A percentile compares a stretch with the other conserved stretches of the same genome.
Conservation (phyloP, 306 rosid genomes). For the Prunus mira region DNA sequence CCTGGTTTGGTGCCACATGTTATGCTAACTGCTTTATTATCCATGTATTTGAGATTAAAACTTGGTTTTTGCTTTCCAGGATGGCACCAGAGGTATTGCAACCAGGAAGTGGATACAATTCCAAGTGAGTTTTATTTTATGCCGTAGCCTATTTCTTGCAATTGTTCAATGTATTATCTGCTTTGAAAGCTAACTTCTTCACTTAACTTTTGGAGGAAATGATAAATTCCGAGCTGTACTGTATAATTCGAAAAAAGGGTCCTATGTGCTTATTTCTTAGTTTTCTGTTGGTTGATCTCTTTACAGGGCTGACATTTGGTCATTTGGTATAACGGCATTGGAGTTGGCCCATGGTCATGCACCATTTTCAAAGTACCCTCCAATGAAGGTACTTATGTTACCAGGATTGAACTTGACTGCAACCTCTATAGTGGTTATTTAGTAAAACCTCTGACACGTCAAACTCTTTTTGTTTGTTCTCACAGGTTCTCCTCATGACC, state of each 20-base stretch:
- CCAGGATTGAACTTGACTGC: not conserved
- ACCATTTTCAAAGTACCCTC: slow-evolving; percentile 57
- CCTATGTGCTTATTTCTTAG: not conserved
- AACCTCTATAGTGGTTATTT: not conserved
- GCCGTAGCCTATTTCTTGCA: not conserved
- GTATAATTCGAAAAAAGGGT: not conserved
- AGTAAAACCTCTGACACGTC: not conserved
- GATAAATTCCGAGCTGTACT: not conserved
- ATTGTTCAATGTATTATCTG: slow-evolving; percentile 2
- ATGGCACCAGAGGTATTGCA: slow-evolving; percentile 99
- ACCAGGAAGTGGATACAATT: slow-evolving; percentile 97
- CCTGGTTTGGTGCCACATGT: not conserved
- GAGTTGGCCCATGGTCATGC: slow-evolving; percentile 67
- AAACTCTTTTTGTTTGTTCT: slow-evolving; percentile 17
- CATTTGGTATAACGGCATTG: slow-evolving; percentile 56
- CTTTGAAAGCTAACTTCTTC: not conserved
- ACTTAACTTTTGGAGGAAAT: not conserved
- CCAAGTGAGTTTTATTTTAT: slow-evolving; percentile 60
- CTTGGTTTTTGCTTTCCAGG: slow-evolving; percentile 43
- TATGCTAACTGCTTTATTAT: slow-evolving; percentile 8
- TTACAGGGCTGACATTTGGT: slow-evolving; percentile 70
- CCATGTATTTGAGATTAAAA: slow-evolving; percentile 3
- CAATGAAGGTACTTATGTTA: slow-evolving; percentile 42
- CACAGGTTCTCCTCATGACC: slow-evolving; percentile 94
- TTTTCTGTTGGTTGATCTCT: slow-evolving; percentile 12